Conservation (phyloP, 495 filamentous ascomycete genomes). For the Podospora anserina region DNA sequence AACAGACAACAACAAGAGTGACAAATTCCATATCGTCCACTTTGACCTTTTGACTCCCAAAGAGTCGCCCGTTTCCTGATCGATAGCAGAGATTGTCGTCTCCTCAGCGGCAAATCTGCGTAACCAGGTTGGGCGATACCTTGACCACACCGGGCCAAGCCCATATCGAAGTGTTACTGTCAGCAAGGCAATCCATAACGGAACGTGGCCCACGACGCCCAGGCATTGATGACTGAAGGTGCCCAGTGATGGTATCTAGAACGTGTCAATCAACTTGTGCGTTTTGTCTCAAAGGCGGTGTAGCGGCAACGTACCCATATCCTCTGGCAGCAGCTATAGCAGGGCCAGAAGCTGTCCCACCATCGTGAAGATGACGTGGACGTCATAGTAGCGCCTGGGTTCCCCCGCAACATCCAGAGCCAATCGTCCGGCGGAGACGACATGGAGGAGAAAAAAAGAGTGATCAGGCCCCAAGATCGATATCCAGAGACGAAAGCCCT, state of each 20-base stretch:
- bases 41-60: background rate
- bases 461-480: background rate
- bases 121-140: conserved; percentile 31
- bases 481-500: background rate
- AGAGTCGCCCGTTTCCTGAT: conserved; percentile 16
- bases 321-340: conserved; percentile 32
- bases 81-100: background rate
- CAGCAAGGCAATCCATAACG: conserved; percentile 27
- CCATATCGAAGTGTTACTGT: conserved; percentile 31
- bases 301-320: conserved; percentile 28
- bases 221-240: conserved; percentile 31
- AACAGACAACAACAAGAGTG: conserved; percentile 20
- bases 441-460: background rate
- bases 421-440: background rate
- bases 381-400: conserved; percentile 2
- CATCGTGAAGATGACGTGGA: background rate
- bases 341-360: conserved; percentile 26
- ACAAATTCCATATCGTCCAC: conserved; percentile 22
- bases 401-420: background rate
- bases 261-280: background rate
- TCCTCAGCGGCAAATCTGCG: conserved; percentile 28
- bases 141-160: conserved; percentile 22
- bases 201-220: conserved; percentile 30
- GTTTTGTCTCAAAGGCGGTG: background rate
- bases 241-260: conserved; percentile 31